phyloP scores from a whole-genome alignment of 331 rosid genomes.

The Cydonia oblonga region DNA sequence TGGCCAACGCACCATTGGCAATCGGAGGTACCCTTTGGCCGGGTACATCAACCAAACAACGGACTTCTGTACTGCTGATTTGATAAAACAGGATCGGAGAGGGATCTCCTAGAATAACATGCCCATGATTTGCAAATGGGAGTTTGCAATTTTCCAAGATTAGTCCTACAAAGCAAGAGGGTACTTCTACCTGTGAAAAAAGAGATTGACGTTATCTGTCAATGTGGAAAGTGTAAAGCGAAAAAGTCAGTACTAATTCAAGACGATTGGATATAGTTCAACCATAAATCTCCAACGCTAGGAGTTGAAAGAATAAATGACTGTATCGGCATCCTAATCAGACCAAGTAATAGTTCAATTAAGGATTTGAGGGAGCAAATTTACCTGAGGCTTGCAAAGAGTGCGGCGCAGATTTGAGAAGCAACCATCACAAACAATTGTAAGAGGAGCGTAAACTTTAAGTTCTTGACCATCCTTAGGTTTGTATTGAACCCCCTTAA shows the following conservation, averaged over 20 bases:
- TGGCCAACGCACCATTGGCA: constrained; percentile 41
- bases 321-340: background rate
- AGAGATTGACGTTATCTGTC: background rate
- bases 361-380: constrained; percentile 6
- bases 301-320: background rate
- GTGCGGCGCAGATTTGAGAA: constrained; percentile 48
- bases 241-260: no score
- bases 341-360: background rate
- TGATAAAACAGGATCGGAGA: constrained; percentile 47
- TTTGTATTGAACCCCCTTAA: constrained; percentile 51
- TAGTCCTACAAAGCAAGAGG: constrained; percentile 47
- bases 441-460: constrained; percentile 48
- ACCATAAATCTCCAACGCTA: background rate
- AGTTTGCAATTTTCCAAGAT: constrained; percentile 45
- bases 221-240: background rate
- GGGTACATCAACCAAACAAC: constrained; percentile 54
- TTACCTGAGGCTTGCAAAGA: constrained; percentile 54
- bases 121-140: constrained; percentile 50
- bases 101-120: constrained; percentile 45
- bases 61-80: constrained; percentile 45
- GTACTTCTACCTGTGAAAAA: constrained; percentile 38
- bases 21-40: constrained; percentile 43
- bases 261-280: background rate
- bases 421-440: constrained; percentile 56
- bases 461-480: constrained; percentile 35